A percentile compares a stretch with the other conserved stretches of the same genome.
phyloP scores from a whole-genome alignment of 1,139 yeast genomes.

The Saccharomycopsis phalli region DNA sequence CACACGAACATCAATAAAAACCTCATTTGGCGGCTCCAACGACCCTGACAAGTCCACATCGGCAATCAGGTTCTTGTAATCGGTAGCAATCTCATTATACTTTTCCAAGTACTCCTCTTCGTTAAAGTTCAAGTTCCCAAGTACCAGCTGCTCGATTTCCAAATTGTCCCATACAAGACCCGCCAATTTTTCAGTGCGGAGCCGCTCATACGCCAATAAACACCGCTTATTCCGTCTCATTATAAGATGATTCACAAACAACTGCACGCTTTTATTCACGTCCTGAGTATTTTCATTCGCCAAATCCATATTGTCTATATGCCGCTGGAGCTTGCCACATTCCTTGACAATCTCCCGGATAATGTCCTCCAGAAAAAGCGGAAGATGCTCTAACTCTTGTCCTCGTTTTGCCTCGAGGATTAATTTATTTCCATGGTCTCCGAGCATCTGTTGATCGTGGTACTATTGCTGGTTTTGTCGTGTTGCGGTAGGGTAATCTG shows the following conservation, averaged over 20 bases:
- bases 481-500: background rate
- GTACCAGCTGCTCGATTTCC: conserved; percentile 28
- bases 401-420: conserved; percentile 80
- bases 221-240: conserved; percentile 87
- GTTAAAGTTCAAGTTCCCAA: conserved; percentile 55
- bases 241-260: conserved; percentile 73
- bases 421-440: conserved; percentile 77
- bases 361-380: conserved; percentile 69
- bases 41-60: conserved; percentile 88
- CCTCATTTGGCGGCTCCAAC: conserved; percentile 80
- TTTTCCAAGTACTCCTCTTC: conserved; percentile 74
- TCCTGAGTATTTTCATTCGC: conserved; percentile 23
- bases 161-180: conserved; percentile 59
- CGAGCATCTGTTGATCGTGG: conserved; percentile 57
- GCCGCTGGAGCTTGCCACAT: conserved; percentile 47
- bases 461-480: background rate
- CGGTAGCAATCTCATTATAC: conserved; percentile 64
- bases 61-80: conserved; percentile 68
- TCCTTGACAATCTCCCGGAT: conserved; percentile 52
- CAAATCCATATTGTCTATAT: conserved; percentile 33
- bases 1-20: conserved; percentile 89
- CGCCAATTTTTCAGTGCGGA: conserved; percentile 60
- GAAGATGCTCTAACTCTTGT: conserved; percentile 53
- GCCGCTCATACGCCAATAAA: conserved; percentile 69
- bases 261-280: conserved; percentile 50